phyloP scores from a whole-genome alignment of 164 flowering plant species.

The Tetracentron sinense region DNA sequence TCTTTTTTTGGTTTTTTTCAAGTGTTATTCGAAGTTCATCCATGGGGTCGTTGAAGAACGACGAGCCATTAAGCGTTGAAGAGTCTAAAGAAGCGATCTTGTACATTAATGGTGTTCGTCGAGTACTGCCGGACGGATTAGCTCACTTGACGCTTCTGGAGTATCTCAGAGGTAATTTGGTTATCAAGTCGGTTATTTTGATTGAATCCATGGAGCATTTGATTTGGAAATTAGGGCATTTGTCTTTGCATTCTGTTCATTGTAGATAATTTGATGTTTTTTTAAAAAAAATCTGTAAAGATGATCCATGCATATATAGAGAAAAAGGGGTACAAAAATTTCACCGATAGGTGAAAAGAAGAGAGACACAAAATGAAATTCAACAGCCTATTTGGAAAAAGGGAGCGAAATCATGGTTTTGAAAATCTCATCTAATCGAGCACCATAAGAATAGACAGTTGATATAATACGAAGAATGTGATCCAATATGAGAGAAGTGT shows the following conservation, averaged over 20 bases:
- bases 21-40: neutral
- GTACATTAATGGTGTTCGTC: slow-evolving; percentile 81
- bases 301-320: too few species aligned
- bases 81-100: slow-evolving; percentile 52
- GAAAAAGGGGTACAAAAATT: too few species aligned
- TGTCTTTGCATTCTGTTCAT: neutral
- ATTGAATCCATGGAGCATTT: neutral
- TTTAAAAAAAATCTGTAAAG: too few species aligned
- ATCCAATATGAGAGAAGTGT: too few species aligned
- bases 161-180: slow-evolving; percentile 76
- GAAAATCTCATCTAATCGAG: too few species aligned
- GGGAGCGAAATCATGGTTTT: too few species aligned
- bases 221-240: neutral
- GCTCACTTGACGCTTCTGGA: slow-evolving; percentile 90
- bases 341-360: too few species aligned
- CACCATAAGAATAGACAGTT: too few species aligned
- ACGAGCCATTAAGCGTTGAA: slow-evolving; percentile 34
- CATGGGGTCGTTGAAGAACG: slow-evolving; percentile 60
- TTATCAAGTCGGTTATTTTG: neutral
- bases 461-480: too few species aligned
- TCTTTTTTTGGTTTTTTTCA: neutral
- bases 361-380: too few species aligned
- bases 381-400: too few species aligned
- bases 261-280: too few species aligned
- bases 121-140: slow-evolving; percentile 74